Evolutionary conservation across 352 stramenopile genomes (phyloP).

Genomic region (Pythium grandisporangium): DNA sequence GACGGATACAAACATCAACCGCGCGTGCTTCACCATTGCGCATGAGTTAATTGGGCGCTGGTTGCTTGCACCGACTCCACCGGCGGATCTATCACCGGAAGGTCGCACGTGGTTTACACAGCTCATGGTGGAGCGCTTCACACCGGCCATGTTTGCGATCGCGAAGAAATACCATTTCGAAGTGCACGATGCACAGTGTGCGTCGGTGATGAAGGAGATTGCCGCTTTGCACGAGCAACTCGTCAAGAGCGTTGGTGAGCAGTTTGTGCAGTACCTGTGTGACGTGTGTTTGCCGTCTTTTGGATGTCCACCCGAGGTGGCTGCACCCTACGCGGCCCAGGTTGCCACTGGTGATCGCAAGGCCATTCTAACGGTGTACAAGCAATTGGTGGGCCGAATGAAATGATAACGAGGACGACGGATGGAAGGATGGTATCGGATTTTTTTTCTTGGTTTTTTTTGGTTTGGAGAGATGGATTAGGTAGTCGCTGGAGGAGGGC

Average conservation of each 20-base stretch:
- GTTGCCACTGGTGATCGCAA: conserved; percentile 54
- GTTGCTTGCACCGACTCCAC: conserved; percentile 28
- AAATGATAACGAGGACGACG: conserved; percentile 11
- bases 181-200: conserved; percentile 57
- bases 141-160: conserved; percentile 60
- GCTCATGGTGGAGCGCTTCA: conserved; percentile 60
- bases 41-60: conserved; percentile 60
- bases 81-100: conserved; percentile 19
- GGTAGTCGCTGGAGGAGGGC: no score
- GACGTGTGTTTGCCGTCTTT: conserved; percentile 54
- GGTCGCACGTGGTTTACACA: conserved; percentile 40
- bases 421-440: no score
- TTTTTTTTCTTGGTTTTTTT: no score
- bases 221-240: conserved; percentile 59
- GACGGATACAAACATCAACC: conserved; percentile 65
- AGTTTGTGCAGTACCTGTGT: conserved; percentile 55
- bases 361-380: conserved; percentile 55
- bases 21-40: conserved; percentile 61
- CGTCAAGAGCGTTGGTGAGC: conserved; percentile 34
- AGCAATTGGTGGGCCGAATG: conserved; percentile 49
- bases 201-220: conserved; percentile 64
- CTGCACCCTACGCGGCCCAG: conserved; percentile 45
- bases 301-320: conserved; percentile 46
- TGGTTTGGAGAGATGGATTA: no score
- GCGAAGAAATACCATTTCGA: conserved; percentile 62